Evolutionary conservation across 2,329 filamentous ascomycete genomes (phyloP), one percentile per base, ranked within the genome.

Genomic region (Hymenoscyphus salicellus): DNA sequence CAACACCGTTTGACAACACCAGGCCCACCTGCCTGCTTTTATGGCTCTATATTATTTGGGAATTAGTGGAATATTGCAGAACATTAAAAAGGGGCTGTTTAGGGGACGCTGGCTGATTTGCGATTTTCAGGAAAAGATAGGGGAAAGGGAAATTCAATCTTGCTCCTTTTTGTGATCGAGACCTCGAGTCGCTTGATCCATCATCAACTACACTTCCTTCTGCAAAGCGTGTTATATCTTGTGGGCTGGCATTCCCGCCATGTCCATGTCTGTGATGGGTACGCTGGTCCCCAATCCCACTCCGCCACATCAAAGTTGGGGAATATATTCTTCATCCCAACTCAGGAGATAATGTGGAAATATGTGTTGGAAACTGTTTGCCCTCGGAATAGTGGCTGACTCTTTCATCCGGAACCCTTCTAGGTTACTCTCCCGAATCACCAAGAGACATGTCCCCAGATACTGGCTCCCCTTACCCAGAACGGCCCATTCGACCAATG

Each of bases 401-500:
- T 60, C 41, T 20, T 55, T 33, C n/a, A 49, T 32, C 28, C 58
- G 55, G 32, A 32, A 57, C 55, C 26, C 11, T 33, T 36, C 26
- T 70, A 75, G 73, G 72, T 61, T 74, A 72, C 65, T 72, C 71
- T 55, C 72, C 72, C 60, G 68, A 72, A 69, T 74, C 70, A 69
- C 72, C 76, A 78, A 78, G 71, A 71, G 72, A 75, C 58, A 88
- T 89, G 85, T 86, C 86, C 74, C 81, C 87, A 70, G 92, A 97
- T 81, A 89, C 90, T 65, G 84, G 88, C 69, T 95, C 92, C 66
- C 87, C 90, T 65, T 96, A 91, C 76, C 92, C 92, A 70, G 91
- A 96, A 76, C 89, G 95, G 78, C 90, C 94, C 66, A 99, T 99
- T 76, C 89, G 93, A 75, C 95, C 95, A 63, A 81, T 99, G 66